Evolutionary conservation across 768 basidiomycete genomes (phyloP), one percentile per base, ranked within the genome.

Genomic region (Serendipita sp.): DNA sequence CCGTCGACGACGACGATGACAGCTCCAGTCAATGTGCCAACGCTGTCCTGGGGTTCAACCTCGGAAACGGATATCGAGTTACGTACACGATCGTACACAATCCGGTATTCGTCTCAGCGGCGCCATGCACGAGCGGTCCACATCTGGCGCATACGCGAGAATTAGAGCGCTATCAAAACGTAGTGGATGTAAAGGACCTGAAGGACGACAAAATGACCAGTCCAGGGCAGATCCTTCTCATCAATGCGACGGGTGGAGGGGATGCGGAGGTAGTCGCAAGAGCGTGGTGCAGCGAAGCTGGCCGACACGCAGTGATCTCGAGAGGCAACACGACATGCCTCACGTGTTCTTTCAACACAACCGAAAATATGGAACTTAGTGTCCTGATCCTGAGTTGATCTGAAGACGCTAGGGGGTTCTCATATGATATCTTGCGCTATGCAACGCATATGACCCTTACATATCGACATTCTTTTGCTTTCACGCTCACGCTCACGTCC

Each of bases 171-270:
- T 65, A 65, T 56, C 18, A 16, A 8, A 65, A 65, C 46, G 46
- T 65, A n/a, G 38, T 44, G 5, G 35, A 44, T 15, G 48, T 65
- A 15, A 47, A 58, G 47, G 35, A 65, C 23, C 52, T 65, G 58
- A 48, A 65, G 36, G 23, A 65, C 5, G 16, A 60, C 13, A 63
- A 8, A 7, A 5, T 41, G 16, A 36, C 7, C 7, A 28, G n/a
- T 28, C 48, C 16, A 15, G 56, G 56, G 30, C 18, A 62, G 18
- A 28, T 65, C 16, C 38, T 65, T 16, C 16, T 56, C 30, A 65
- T 65, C 51, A 65, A 65, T 38, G 64, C 64, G 13, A 64, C 64
- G 5, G 64, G 64, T 15, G 46, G 46, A 10, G 64, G 64, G 15
- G 56, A 60, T n/a, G 64, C 64, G 8, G 64, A 65, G 38, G 47